Evolutionary conservation across 768 basidiomycete species (phyloP), one percentile per base, ranked within the genome.

Genomic region (Russula emetica): DNA sequence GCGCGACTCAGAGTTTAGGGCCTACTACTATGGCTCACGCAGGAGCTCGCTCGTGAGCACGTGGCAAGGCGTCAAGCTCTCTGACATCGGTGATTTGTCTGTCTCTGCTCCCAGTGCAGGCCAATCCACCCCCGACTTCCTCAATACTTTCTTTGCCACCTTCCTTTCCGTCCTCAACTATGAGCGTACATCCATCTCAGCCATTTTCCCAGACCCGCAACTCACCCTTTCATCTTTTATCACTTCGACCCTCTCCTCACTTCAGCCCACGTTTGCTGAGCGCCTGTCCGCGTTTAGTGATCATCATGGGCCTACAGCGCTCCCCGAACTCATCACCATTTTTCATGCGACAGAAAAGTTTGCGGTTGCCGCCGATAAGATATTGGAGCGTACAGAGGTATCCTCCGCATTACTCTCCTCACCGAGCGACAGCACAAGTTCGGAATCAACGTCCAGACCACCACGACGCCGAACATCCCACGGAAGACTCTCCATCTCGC

Each of bases 1-100:
- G 70, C 82, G 96, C 56, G 94, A 94, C 73, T 81, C 85, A 3
- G 97, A 98, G 73, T 99, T 96, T 73, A 82, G 91, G 63, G 90
- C 89, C 71, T 98, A 97, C 72, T 99, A 98, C 77, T 92, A 93
- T 74, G 91, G 91, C 14, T 88, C 92, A 11, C 80, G 92, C 32
- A 79, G 93, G 61, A 79, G 82, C 16, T 69, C 78, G 18, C 74
- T 96, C 16, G 78, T 92, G 47, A 76, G 83, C 18, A 70, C 80
- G 62, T 98, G 96, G 96, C 81, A 84, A 68, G 76, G 77, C 30
- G 82, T 82, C 1, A 71, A 72, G 0, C 75, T 94, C 38, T 70
- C 74, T 1, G 86, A 88, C 66, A 26, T 36, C 18, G 80, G 79
- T 55, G 80, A 79, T n/a, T 63, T 73, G n/a, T 69, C 71, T 14